Percentiles rank a stretch among this genome's conserved stretches.
phyloP scores from a whole-genome alignment of 2,329 filamentous ascomycete species.

The Fusarium longipes region DNA sequence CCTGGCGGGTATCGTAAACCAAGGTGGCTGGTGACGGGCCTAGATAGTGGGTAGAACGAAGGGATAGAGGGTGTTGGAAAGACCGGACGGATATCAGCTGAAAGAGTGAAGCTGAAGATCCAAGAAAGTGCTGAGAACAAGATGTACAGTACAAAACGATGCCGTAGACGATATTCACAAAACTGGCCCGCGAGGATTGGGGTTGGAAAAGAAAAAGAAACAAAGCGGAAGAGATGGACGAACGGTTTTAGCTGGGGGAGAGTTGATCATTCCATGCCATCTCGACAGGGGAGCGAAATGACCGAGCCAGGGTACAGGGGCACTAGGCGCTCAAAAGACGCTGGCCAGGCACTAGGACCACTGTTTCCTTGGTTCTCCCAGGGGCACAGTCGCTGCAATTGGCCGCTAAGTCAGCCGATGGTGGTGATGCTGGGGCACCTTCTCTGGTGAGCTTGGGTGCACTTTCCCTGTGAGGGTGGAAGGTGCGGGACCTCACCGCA shows the following conservation, averaged over 20 bases:
- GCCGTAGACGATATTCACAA: slow-evolving; percentile 43
- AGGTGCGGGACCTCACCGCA: slow-evolving; percentile 36
- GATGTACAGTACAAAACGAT: slow-evolving; percentile 44
- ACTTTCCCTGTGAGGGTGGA: slow-evolving; percentile 13
- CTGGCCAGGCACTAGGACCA: slow-evolving; percentile 31
- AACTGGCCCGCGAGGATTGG: slow-evolving; percentile 44
- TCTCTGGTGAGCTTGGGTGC: slow-evolving; percentile 13
- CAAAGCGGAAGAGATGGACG: slow-evolving; percentile 31
- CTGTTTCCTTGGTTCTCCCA: slow-evolving; percentile 36
- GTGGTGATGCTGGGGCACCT: slow-evolving; percentile 25
- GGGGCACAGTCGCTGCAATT: slow-evolving; percentile 42
- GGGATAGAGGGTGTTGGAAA: slow-evolving; percentile 43
- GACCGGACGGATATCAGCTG: slow-evolving; percentile 56
- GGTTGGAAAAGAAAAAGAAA: slow-evolving; percentile 40
- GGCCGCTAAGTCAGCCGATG: slow-evolving; percentile 30
- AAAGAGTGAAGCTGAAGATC: slow-evolving; percentile 58
- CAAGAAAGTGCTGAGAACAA: slow-evolving; percentile 44
- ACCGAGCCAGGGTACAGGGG: slow-evolving; percentile 32
- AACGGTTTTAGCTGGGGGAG: slow-evolving; percentile 30
- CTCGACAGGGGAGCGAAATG: slow-evolving; percentile 39
- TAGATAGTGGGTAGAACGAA: slow-evolving; percentile 36
- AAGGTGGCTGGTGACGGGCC: slow-evolving; percentile 39
- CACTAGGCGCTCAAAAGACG: slow-evolving; percentile 35
- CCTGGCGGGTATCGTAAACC: slow-evolving; percentile 34
- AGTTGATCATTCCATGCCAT: slow-evolving; percentile 32